Percentiles rank a stretch among this genome's conserved stretches.
These are phyloP conservation scores for Candida sanyaensis DNA, from an alignment of 1,139 yeast genomes.

Conservation along the genomic window DNA sequence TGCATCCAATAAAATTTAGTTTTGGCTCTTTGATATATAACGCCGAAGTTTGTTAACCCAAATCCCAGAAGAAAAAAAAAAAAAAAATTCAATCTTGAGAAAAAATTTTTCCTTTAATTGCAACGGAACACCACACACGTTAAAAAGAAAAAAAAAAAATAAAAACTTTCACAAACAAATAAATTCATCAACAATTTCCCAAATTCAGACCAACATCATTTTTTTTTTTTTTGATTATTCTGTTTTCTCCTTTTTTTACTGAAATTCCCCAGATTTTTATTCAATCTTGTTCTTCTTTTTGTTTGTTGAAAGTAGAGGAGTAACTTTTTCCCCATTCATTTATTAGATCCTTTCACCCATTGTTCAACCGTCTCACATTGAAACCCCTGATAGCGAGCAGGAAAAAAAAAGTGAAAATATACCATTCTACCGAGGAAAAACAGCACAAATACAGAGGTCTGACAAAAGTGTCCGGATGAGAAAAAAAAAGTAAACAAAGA, in stretches of 20 bases:
- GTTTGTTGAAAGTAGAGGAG: neutral
- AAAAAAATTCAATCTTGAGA: neutral
- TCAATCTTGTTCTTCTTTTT: neutral
- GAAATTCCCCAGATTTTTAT: conserved; percentile 1
- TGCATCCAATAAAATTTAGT: neutral
- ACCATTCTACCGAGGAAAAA: conserved; percentile 1
- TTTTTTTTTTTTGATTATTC: neutral
- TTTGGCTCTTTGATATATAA: neutral
- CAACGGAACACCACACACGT: neutral
- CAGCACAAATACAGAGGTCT: neutral
- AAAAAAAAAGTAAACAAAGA: too few species aligned
- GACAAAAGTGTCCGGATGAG: too few species aligned
- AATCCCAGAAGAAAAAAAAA: neutral
- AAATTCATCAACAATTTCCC: conserved; percentile 2
- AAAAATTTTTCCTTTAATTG: neutral
- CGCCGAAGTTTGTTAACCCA: neutral
- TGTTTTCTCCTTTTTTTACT: neutral
- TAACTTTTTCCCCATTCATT: neutral
- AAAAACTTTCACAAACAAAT: neutral
- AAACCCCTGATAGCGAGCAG: conserved; percentile 1
- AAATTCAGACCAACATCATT: neutral
- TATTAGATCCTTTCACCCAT: neutral
- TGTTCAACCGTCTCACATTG: neutral
- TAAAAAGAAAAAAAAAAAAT: neutral
- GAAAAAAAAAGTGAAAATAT: neutral